Base-by-base conservation (phyloP, 257 asterid species). In the Salvia hispanica region DNA sequence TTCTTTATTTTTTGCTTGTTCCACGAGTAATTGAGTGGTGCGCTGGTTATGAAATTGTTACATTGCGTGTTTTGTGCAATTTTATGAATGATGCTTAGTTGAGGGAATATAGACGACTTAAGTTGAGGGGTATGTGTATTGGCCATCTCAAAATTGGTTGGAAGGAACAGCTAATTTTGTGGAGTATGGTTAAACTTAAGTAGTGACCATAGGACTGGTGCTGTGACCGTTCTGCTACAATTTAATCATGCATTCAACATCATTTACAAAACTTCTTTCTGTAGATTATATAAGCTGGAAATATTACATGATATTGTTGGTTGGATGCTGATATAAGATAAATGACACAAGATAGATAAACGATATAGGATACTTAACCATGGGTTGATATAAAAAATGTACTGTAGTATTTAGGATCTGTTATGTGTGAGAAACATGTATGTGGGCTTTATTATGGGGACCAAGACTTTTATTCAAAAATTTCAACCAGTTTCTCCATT, bases 101-200 rank as follows among this genome's bases (percentile, higher is more conserved):
- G 44, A 14, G 56, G 51, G 7, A 66, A 31, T 36, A 50, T 40
- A 44, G 52, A 15, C 25, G 62, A 34, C 18, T 52, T 36, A 72
- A 46, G 71, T 66, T 67, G 52, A n/a, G 33, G 25, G 67, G 46
- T 50, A 25, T 18, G 21, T 12, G 7, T 34, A n/a, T 52, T 60
- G 65, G 45, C 18, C 40, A 18, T 33, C 54, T 47, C 47, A 21
- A n/a, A 33, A 13, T 28, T n/a, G 2, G 18, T 34, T 42, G 13
- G 59, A 68, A 46, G 71, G 33, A 21, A 57, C 7, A 28, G 1
- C 9, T 51, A 28, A n/a, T 14, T 39, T 37, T 11, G 33, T 21
- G 25, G 25, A 21, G 25, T 50, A 10, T 28, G n/a, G 62, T 45
- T 64, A 43, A 47, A 65, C 58, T 48, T 5, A 45, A 34, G 8